Evolutionary conservation across 2,329 filamentous ascomycete genomes (phyloP).

Genomic region (Sarocladium strictum): DNA sequence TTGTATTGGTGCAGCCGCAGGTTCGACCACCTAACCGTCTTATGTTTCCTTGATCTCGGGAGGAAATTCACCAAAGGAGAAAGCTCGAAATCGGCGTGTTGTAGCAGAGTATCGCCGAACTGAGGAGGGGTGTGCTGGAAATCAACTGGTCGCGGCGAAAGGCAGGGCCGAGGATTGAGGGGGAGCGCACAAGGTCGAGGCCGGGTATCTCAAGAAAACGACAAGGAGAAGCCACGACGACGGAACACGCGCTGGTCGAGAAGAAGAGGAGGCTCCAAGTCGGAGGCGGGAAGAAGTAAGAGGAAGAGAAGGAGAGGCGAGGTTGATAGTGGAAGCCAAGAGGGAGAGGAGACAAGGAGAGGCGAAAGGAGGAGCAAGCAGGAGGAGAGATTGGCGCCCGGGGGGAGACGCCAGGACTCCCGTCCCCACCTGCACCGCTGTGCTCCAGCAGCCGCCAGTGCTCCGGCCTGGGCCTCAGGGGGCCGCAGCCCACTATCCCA

Average conservation of each 20-base stretch:
- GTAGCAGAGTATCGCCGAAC: not conserved
- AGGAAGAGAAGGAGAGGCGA: not conserved
- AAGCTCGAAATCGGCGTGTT: not conserved
- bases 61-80: not conserved
- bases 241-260: not conserved
- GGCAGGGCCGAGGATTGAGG: not conserved
- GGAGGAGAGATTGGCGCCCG: conserved; percentile 4
- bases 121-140: conserved; percentile 4
- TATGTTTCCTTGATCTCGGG: not conserved
- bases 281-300: not conserved
- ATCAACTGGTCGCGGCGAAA: conserved; percentile 1
- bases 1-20: not conserved
- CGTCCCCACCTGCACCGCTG: conserved; percentile 7
- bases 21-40: not conserved
- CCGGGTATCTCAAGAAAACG: conserved; percentile 3
- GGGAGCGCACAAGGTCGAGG: not conserved
- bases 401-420: not conserved
- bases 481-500: not conserved
- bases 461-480: not conserved
- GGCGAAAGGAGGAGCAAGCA: not conserved
- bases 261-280: not conserved
- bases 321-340: not conserved
- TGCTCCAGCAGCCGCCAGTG: conserved; percentile 8
- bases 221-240: not conserved
- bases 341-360: not conserved